phyloP scores from a whole-genome alignment of 768 basidiomycete genomes.

The Rhodotorula diobovata region DNA sequence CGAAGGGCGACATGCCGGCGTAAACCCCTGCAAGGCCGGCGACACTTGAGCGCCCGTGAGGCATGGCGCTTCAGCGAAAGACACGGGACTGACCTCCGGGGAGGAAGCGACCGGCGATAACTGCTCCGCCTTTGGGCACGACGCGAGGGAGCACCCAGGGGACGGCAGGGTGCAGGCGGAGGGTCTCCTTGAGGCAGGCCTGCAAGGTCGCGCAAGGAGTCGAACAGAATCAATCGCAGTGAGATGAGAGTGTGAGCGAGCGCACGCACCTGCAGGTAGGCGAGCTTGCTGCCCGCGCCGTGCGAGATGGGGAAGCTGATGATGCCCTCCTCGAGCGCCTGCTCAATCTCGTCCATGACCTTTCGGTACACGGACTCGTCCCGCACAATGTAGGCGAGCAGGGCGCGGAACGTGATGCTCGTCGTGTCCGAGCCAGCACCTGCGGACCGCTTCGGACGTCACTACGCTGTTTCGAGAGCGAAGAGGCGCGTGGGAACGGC shows the following conservation, averaged over 20 bases:
- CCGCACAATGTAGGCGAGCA: slow-evolving; percentile 14
- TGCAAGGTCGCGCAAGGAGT: background rate
- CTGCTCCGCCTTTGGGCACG: slow-evolving; percentile 30
- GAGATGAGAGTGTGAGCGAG: background rate
- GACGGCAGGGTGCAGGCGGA: slow-evolving; percentile 37
- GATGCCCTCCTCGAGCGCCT: background rate
- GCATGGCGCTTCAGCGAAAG: no score
- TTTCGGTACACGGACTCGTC: background rate
- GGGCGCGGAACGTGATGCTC: slow-evolving; percentile 4
- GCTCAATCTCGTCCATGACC: slow-evolving; percentile 10
- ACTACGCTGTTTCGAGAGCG: no score
- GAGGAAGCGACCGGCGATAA: slow-evolving; percentile 26
- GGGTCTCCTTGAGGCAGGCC: slow-evolving; percentile 39
- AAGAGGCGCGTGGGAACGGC: background rate
- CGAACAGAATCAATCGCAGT: background rate
- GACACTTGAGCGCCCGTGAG: background rate
- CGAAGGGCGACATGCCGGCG: slow-evolving; percentile 17
- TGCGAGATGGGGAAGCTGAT: background rate
- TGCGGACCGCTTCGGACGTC: background rate
- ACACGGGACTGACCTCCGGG: slow-evolving; percentile 1
- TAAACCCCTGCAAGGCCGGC: background rate
- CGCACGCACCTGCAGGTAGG: background rate
- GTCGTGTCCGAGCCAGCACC: slow-evolving; percentile 19
- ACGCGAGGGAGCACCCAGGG: slow-evolving; percentile 29
- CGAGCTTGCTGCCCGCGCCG: background rate